Base-by-base conservation (phyloP, 2,329 filamentous ascomycete genomes). In the Scleromitrula shiraiana region DNA sequence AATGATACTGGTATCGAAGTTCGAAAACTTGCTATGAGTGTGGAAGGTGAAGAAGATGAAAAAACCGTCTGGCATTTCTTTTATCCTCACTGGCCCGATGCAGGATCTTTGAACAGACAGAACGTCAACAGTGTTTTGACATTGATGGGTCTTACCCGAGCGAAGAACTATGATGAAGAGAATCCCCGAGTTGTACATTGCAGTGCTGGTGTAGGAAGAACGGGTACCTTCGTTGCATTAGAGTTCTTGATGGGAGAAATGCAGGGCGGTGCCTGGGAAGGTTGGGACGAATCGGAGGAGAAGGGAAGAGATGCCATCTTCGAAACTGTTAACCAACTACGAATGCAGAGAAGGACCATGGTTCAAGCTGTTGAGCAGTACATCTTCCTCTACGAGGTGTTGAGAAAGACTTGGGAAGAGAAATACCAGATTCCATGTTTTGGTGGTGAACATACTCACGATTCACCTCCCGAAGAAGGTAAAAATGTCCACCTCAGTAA, bases 161-260 rank as follows among this genome's bases (percentile, higher is more conserved):
- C 77, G 53, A 77, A 76, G 63, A 77, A 76, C 29, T 68, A 70
- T 1, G 68, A 69, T 7, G 69, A 71, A 6, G 66, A 72, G 19
- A 89, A 85, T 59, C 87, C 91, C 4, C 82, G 91, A 47, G 82
- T 97, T 50, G 77, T 89, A 9, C 85, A 90, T 66, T 90, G 86
- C 70, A 95, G 88, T 62, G 93, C 93, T 7, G 93, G 93, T 32
- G 91, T 98, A 12, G 93, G 93, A 10, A 81, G 93, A 47, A 95
- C 87, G 7, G 93, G 93, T 27, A 97, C 93, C 0, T 98, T 97
- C 63, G 95, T 98, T 60, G 85, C 88, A 2, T 76, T 98, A n/a
- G 93, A 97, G 67, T 88, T 94, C 65, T 77, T 98, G 22, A 75
- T 95, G 54, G 77, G 82, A 29, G 88, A 96, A 66, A 74, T 97